These are phyloP conservation scores for Biscogniauxia sp. DNA, from an alignment of 2,329 filamentous ascomycete genomes.

Conservation along the genomic window DNA sequence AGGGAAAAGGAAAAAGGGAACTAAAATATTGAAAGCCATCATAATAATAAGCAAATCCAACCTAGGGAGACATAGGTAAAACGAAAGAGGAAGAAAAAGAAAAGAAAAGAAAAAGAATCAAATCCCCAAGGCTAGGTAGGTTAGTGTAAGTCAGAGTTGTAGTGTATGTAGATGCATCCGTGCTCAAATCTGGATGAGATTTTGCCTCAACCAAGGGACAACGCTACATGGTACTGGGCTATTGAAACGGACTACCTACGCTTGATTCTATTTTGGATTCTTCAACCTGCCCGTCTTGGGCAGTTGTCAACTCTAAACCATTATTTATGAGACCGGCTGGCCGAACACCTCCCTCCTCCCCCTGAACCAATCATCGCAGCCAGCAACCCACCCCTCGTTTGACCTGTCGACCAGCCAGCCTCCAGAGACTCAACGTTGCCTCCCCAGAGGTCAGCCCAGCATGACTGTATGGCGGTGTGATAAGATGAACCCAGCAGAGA, in stretches of 20 bases:
- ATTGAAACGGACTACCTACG: neutral
- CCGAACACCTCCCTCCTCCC: neutral
- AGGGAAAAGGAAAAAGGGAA: too few relatives aligned
- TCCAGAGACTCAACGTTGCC: neutral
- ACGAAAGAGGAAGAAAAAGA: neutral
- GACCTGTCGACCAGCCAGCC: neutral
- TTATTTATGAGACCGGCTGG: neutral
- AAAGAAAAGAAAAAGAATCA: neutral
- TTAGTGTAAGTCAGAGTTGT: too few relatives aligned
- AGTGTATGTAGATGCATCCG: neutral
- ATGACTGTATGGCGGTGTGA: constrained; percentile 21
- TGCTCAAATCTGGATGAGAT: neutral
- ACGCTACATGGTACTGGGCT: neutral
- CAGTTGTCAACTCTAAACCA: neutral
- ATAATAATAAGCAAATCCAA: too few relatives aligned
- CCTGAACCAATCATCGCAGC: neutral
- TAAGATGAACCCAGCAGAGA: constrained; percentile 10
- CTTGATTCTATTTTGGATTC: neutral
- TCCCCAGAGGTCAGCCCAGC: neutral
- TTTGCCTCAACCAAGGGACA: neutral
- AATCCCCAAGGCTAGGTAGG: too few relatives aligned
- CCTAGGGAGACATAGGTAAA: too few relatives aligned
- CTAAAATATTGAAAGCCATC: too few relatives aligned
- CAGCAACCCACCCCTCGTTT: neutral
- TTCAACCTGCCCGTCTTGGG: neutral